Evolutionary conservation across 192 early-diverging fungal species (phyloP), one percentile per base, ranked within the genome.

Genomic region (Lunasporangiospora selenospora): DNA sequence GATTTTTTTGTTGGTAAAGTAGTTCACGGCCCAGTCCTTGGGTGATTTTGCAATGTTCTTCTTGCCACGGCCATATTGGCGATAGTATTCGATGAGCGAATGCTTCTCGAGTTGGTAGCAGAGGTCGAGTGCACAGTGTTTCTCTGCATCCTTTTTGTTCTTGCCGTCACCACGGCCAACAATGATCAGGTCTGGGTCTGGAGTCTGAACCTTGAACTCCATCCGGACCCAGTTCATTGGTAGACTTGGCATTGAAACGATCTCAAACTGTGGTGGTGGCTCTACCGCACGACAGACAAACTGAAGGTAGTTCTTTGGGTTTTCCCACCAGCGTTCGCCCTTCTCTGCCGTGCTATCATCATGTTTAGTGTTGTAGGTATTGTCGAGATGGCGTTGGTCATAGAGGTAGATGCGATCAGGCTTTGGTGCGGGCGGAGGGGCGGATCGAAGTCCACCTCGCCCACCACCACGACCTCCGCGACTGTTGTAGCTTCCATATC

Each of bases 61-160:
- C 55, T 73, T 73, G 38, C 58, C 58, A 4, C 69, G 59, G 16
- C 69, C 69, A 24, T 73, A 73, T 15, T 73, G 69, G 23, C 69
- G 69, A 57, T 73, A 73, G 47, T 73, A 73, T 24, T 73, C 69
- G 50, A 73, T 73, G 34, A 73, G 39, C 13, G 69, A 73, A 3
- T 39, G 41, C 37, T 63, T 73, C 6, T 80, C 58, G 30, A 80
- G 33, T 26, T 67, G 55, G 42, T 77, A 80, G 31, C 66, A 77
- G 33, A 55, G 32, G 29, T 80, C 51, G 8, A 80, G 58, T 2
- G 63, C 66, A 23, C 75, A 69, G 7, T 75, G 47, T 52, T 58
- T 80, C 32, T 80, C 78, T 0, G 78, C 75, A 31, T 80, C 75
- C 47, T 80, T 80, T 24, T 80, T 80, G 34, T 62, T 77, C 54